These are phyloP conservation scores for Plasmodium blacklocki DNA, from an alignment of 169 alveolate genomes.

Conservation along the genomic window DNA sequence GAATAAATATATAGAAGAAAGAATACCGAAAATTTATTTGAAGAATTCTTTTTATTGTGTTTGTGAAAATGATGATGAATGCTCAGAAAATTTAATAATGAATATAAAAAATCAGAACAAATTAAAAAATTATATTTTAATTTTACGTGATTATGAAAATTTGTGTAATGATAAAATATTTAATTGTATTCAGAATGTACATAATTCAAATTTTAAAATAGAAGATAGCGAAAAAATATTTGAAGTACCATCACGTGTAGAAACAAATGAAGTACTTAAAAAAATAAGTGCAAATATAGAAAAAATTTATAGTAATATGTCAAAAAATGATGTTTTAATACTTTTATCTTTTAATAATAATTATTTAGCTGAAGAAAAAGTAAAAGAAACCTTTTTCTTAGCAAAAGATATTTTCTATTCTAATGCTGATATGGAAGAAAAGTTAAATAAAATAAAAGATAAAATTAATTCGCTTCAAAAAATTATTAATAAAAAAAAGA, in stretches of 20 bases:
- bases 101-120: conserved; percentile 68
- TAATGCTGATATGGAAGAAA: conserved; percentile 22
- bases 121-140: conserved; percentile 60
- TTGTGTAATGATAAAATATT: conserved; percentile 58
- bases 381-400: conserved; percentile 41
- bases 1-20: conserved; percentile 62
- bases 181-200: conserved; percentile 20
- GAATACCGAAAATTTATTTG: conserved; percentile 2
- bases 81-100: conserved; percentile 31
- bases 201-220: conserved; percentile 30
- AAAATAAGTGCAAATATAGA: conserved; percentile 62
- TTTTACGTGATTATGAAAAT: conserved; percentile 74
- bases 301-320: conserved; percentile 29
- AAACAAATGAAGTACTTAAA: conserved; percentile 41
- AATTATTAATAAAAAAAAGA: conserved; percentile 16
- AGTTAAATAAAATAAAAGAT: conserved; percentile 9
- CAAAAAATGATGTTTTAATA: conserved; percentile 33
- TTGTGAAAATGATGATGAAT: conserved; percentile 70
- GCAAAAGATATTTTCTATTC: conserved; percentile 66
- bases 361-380: conserved; percentile 62
- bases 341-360: conserved; percentile 55
- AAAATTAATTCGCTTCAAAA: conserved; percentile 38
- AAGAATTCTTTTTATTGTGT: conserved; percentile 51
- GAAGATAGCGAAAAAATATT: conserved; percentile 35
- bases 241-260: conserved; percentile 61